Base-by-base conservation (phyloP, 352 stramenopile species). In the Achlya hypogyna region DNA sequence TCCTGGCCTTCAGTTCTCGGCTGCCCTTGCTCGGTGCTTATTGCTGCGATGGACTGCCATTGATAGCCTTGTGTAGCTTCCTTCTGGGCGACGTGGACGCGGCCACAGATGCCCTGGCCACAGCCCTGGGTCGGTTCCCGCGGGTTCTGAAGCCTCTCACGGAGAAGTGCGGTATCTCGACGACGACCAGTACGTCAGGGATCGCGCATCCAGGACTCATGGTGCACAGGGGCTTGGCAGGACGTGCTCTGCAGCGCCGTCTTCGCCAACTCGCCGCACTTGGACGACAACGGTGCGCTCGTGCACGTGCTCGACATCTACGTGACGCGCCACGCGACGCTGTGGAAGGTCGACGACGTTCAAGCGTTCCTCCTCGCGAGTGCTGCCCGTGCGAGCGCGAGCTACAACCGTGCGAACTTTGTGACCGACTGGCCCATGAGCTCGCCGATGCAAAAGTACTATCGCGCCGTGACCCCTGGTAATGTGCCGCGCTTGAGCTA, bases 341-440 rank as follows among this genome's bases (percentile, higher is more conserved):
- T 94, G 1, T 94, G 85, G 85, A 94, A 94, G 70, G 82, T 92
- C 32, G 86, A 89, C 43, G 82, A 89, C 35, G 78, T 82, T 35
- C 82, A 93, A 65, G 62, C 25, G 18, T 91, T 94, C 59, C 68
- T 94, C 28, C 71, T 91, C 8, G 73, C 75, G 28, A 76, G 76
- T 43, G 85, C 85, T 5, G 75, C 91, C 45, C 78, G 87, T 25
- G 83, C 85, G 20, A 70, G 88, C 42, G 81, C 73, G 2, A 88
- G 28, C 18, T 67, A 67, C 60, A 67, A 56, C 51, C 51, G 75
- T 9, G 69, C 79, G 4, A 70, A 77, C 1, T 70, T 94, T 54
- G 77, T 89, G 40, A 54, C 78, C 45, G 74, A 86, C 65, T 78
- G 90, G 0, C 83, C 78, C 1, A 3, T 20, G 8, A 56, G 49